phyloP scores from a whole-genome alignment of 495 filamentous ascomycete species.

The Massariosphaeria phaeospora region DNA sequence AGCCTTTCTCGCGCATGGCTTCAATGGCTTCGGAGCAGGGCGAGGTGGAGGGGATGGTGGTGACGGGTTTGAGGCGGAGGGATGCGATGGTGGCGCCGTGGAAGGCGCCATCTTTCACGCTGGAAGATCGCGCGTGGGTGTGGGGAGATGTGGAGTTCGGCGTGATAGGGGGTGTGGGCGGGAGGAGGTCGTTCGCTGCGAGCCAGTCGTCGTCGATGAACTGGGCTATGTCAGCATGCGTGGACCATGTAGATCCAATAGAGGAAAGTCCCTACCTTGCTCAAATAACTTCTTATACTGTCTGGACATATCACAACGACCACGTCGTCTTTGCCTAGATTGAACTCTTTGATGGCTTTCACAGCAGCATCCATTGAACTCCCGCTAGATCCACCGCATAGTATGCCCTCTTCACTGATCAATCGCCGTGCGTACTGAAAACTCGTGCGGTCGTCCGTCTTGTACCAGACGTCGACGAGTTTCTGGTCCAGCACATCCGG shows the following conservation, averaged over 20 bases:
- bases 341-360: slow-evolving; percentile 68
- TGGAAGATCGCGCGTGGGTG: slow-evolving; percentile 18
- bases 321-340: slow-evolving; percentile 68
- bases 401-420: slow-evolving; percentile 89
- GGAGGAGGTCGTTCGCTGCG: slow-evolving; percentile 83
- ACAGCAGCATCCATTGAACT: slow-evolving; percentile 85
- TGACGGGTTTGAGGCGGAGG: slow-evolving; percentile 85
- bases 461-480: slow-evolving; percentile 91
- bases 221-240: slow-evolving; percentile 39
- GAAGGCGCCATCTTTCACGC: slow-evolving; percentile 53
- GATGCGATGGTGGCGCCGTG: slow-evolving; percentile 67
- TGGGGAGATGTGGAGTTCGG: slow-evolving; percentile 13
- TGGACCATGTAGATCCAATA: slow-evolving; percentile 27
- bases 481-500: slow-evolving; percentile 84
- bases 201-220: slow-evolving; percentile 99
- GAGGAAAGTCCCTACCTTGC: slow-evolving; percentile 55
- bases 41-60: slow-evolving; percentile 64
- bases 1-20: slow-evolving; percentile 93
- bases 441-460: slow-evolving; percentile 88
- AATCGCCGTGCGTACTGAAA: slow-evolving; percentile 84
- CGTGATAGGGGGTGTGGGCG: slow-evolving; percentile 51
- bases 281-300: slow-evolving; percentile 95
- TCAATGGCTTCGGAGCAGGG: slow-evolving; percentile 82
- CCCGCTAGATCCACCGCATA: slow-evolving; percentile 92
- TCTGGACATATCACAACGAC: slow-evolving; percentile 91